phyloP scores from a whole-genome alignment of 2,329 filamentous ascomycete species.

The Lecanoromycetidae sp. region DNA sequence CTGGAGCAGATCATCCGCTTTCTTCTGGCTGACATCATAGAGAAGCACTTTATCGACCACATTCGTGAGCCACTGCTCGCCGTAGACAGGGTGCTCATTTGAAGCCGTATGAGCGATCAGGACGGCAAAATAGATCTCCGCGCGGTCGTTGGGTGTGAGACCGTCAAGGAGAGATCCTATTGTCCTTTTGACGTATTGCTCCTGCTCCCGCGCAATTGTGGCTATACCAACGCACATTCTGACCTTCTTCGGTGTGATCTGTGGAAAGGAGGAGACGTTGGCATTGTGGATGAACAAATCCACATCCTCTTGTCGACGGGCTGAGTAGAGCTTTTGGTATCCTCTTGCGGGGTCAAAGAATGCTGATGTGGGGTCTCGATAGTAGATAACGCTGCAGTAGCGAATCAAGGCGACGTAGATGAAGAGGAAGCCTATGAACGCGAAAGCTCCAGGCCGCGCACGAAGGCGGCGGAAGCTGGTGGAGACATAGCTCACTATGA shows the following conservation, averaged over 20 bases:
- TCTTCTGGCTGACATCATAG: slow-evolving; percentile 27
- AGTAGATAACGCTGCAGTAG: slow-evolving; percentile 20
- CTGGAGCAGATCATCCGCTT: slow-evolving; percentile 26
- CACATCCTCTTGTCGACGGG: slow-evolving; percentile 20
- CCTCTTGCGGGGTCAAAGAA: slow-evolving; percentile 23
- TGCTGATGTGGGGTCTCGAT: slow-evolving; percentile 24
- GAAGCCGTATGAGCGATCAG: slow-evolving; percentile 36
- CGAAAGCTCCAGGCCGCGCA: not conserved
- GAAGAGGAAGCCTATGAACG: slow-evolving; percentile 18
- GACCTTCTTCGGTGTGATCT: not conserved
- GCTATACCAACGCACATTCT: slow-evolving; percentile 35
- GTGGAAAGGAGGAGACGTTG: slow-evolving; percentile 8
- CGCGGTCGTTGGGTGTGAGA: slow-evolving; percentile 30
- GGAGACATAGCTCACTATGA: not conserved
- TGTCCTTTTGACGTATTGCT: slow-evolving; percentile 31
- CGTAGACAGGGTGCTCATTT: slow-evolving; percentile 29
- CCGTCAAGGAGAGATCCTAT: slow-evolving; percentile 35
- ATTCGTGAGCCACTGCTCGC: slow-evolving; percentile 30
- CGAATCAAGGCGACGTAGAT: slow-evolving; percentile 21
- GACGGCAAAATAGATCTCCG: slow-evolving; percentile 31
- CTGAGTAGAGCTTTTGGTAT: slow-evolving; percentile 23
- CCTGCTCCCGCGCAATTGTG: slow-evolving; percentile 30
- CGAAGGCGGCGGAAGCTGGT: slow-evolving; percentile 1
- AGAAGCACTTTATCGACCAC: slow-evolving; percentile 32
- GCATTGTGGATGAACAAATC: slow-evolving; percentile 20